Evolutionary conservation across 1,284 basidiomycete species (phyloP).

Genomic region (Coniophora puteana): DNA sequence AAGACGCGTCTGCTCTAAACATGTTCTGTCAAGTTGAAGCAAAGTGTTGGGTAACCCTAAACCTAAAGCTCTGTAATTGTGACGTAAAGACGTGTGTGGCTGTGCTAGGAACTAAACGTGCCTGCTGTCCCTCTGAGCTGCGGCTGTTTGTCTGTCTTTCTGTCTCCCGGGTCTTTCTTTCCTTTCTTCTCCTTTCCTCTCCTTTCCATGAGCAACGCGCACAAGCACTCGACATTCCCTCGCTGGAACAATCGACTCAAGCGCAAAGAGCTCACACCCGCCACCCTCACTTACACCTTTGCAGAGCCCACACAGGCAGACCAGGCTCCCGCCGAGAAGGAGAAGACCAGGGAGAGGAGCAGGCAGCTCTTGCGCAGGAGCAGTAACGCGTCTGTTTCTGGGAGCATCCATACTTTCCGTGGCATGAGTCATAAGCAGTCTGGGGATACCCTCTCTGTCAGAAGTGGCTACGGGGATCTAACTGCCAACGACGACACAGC

Average conservation of each 20-base stretch:
- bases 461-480: conserved; percentile 5
- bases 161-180: no score
- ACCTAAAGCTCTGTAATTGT: no score
- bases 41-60: no score
- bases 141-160: no score
- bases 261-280: neutral
- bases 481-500: conserved; percentile 5
- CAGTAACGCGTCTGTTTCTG: neutral
- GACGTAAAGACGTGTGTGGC: no score
- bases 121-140: no score
- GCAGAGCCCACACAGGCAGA: neutral
- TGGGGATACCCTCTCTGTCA: neutral
- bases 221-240: neutral
- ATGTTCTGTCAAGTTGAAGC: no score
- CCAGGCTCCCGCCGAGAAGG: neutral
- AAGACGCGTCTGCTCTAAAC: no score
- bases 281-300: neutral
- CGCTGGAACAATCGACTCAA: neutral
- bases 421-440: neutral
- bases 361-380: neutral
- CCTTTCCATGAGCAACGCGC: no score
- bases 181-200: no score
- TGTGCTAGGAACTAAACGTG: no score
- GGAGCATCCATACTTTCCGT: neutral
- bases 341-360: neutral